Evolutionary conservation across 371 early-diverging fungal genomes (phyloP).

Genomic region (Haplosporangium sp.): DNA sequence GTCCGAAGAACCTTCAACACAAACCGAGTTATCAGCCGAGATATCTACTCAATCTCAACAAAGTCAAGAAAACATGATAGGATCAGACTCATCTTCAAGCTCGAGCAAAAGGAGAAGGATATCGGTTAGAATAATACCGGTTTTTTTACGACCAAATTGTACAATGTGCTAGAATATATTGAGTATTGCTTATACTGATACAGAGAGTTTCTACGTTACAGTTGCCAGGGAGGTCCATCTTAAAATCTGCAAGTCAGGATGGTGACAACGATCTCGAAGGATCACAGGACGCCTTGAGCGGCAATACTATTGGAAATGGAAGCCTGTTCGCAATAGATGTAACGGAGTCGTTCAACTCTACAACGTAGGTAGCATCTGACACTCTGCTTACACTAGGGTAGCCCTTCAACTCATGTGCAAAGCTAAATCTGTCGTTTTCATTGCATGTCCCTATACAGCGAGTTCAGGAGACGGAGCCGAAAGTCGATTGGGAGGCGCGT

Average conservation of each 20-base stretch:
- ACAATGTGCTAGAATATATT: too few species aligned
- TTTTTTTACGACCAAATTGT: too few species aligned
- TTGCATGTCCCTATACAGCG: slow-evolving; percentile 17
- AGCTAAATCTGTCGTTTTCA: neutral
- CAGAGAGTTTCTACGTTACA: neutral
- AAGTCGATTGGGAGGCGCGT: slow-evolving; percentile 56
- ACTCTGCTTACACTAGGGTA: neutral
- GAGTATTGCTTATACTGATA: neutral
- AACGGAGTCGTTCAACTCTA: slow-evolving; percentile 36
- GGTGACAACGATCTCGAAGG: slow-evolving; percentile 18
- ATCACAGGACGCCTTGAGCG: slow-evolving; percentile 11
- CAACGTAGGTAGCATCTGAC: slow-evolving; percentile 19
- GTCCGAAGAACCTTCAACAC: neutral
- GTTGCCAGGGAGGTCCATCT: slow-evolving; percentile 51
- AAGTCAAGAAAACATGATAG: slow-evolving; percentile 1
- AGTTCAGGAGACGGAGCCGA: slow-evolving; percentile 43
- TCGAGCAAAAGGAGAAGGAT: slow-evolving; percentile 40
- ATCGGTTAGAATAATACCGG: slow-evolving; percentile 15
- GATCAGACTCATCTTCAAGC: slow-evolving; percentile 6
- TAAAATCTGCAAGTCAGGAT: slow-evolving; percentile 30
- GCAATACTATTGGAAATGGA: slow-evolving; percentile 1
- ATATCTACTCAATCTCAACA: slow-evolving; percentile 7
- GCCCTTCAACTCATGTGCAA: neutral
- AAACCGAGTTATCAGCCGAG: neutral
- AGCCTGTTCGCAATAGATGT: slow-evolving; percentile 1